Evolutionary conservation across 1,284 basidiomycete genomes (phyloP).

Genomic region (Testicularia cyperi): DNA sequence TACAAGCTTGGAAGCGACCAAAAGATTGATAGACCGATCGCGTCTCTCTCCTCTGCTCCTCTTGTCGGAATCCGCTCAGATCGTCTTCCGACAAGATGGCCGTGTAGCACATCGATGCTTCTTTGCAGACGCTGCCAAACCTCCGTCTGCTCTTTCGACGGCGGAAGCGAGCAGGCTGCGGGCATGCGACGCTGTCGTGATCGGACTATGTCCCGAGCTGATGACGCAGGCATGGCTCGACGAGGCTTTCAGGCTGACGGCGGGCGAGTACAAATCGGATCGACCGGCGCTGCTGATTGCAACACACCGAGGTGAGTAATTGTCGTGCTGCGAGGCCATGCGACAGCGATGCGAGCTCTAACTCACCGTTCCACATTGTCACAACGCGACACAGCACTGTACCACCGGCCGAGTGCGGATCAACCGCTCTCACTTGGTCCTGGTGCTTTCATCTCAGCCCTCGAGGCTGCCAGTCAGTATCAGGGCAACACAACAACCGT

Average conservation of each 20-base stretch:
- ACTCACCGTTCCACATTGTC: background rate
- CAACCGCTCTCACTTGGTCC: constrained; percentile 25
- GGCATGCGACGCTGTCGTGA: constrained; percentile 20
- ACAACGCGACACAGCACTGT: constrained; percentile 13
- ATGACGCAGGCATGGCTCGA: constrained; percentile 35
- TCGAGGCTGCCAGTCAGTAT: constrained; percentile 17
- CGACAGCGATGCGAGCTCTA: background rate
- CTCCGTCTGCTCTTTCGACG: constrained; percentile 3
- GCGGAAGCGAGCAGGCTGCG: constrained; percentile 6
- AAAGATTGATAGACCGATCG: constrained; percentile 7
- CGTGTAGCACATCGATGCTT: constrained; percentile 3
- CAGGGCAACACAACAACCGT: constrained; percentile 7
- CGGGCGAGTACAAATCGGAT: constrained; percentile 12
- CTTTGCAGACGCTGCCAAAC: constrained; percentile 8
- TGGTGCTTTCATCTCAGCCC: constrained; percentile 26
- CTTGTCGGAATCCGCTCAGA: constrained; percentile 15
- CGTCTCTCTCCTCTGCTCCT: constrained; percentile 17
- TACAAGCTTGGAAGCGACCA: constrained; percentile 25
- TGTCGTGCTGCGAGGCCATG: no score
- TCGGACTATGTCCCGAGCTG: constrained; percentile 30
- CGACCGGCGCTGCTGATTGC: constrained; percentile 18
- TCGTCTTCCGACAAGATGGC: constrained; percentile 3
- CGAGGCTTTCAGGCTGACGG: constrained; percentile 21
- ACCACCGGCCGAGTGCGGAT: constrained; percentile 22
- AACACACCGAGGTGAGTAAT: constrained; percentile 30